Evolutionary conservation across 345 rosid genomes (phyloP), one percentile per base, ranked within the genome.

Genomic region (Lenwebbia sp.): DNA sequence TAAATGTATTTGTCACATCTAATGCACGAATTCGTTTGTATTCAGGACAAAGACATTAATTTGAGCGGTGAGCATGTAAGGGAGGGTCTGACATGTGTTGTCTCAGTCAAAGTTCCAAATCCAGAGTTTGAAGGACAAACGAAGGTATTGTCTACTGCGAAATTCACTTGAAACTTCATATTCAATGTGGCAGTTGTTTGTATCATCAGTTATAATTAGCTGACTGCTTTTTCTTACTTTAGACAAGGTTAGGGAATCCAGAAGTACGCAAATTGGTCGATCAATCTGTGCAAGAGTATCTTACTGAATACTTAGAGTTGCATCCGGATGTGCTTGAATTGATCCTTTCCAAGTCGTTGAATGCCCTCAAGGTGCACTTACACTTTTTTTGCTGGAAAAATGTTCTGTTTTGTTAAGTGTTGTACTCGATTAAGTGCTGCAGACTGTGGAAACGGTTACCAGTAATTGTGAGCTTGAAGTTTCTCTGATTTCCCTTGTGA

Each of bases 91-190:
- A 95, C 99, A 53, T 95, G 99, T 90, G 91, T 98, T 85, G 89
- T 98, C 86, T 96, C 99, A n/a, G 98, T 98, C 86, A 96, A 95
- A 92, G 95, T 98, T 93, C 93, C 98, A 56, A 96, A 94, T 90
- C 99, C 99, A 25, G 99, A 98, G 90, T 98, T 98, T 91, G 99
- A 98, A 94, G 99, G 99, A 85, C 99, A 98, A 90, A 98, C 99
- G 47, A 96, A 98, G 98, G 99, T 96, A 93, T 56, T 83, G 47
- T 70, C 81, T 70, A 37, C 81, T 37, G 81, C 14, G 2, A 37
- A 37, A 37, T 56, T 65, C 22, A 22, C 51, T 81, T 76, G 60
- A 54, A 74, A 86, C 30, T 22, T 70, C 85, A 56, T 33, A 65
- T 65, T 86, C 49, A 26, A 55, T 12, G 21, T 37, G 85, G 60